Percentiles rank a stretch among this genome's conserved stretches.
Evolutionary conservation across 768 basidiomycete species (phyloP).

Genomic region (Boletales sp.): DNA sequence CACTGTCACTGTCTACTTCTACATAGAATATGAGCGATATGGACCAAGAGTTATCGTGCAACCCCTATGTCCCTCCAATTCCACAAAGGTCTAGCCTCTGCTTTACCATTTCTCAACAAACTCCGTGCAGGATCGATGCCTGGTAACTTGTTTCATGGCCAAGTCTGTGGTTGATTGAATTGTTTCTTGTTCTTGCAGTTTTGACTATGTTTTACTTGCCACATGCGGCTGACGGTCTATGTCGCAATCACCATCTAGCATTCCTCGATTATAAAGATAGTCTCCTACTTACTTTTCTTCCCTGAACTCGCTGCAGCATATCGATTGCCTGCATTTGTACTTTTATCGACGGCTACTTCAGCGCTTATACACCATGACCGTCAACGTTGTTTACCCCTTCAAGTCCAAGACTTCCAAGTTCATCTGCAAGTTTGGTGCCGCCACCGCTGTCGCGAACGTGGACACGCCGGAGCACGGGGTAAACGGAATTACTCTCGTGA

Average conservation of each 20-base stretch:
- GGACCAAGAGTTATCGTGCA: too few relatives aligned
- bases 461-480: slow-evolving; percentile 6
- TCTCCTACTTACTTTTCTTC: background rate
- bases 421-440: slow-evolving; percentile 8
- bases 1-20: too few relatives aligned
- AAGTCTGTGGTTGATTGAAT: background rate
- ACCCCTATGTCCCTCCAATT: too few relatives aligned
- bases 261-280: slow-evolving; percentile 8
- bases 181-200: background rate
- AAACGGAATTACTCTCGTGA: background rate
- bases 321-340: background rate
- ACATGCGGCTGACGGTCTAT: slow-evolving; percentile 15
- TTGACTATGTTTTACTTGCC: background rate
- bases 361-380: slow-evolving; percentile 9
- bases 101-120: background rate
- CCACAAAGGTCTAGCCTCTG: too few relatives aligned
- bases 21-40: too few relatives aligned
- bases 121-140: background rate
- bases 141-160: background rate
- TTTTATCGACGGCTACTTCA: slow-evolving; percentile 1
- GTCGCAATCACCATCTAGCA: slow-evolving; percentile 6
- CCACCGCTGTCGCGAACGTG: background rate
- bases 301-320: background rate
- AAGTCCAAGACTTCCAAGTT: too few relatives aligned
- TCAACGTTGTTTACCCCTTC: slow-evolving; percentile 11